These are phyloP conservation scores for Nidularia sp. DNA, from an alignment of 768 basidiomycete genomes.

Conservation along the genomic window DNA sequence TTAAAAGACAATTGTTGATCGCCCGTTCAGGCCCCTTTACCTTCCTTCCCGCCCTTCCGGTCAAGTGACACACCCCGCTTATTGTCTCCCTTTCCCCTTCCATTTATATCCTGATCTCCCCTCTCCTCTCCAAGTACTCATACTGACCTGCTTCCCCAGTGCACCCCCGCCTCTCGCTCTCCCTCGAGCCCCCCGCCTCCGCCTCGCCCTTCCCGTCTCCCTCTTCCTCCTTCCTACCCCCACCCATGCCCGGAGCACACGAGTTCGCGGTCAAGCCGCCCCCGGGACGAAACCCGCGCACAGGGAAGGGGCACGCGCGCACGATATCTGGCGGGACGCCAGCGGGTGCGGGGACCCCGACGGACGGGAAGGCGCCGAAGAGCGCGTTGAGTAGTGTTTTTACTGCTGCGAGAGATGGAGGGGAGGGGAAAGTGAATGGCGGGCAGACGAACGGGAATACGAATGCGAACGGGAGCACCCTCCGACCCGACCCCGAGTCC, in stretches of 20 bases:
- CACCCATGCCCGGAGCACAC: constrained; percentile 61
- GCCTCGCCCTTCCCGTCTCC: constrained; percentile 57
- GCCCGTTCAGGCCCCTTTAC: neutral
- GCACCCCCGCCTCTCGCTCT: constrained; percentile 24
- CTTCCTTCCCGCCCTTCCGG: neutral
- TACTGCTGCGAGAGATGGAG: too few species aligned
- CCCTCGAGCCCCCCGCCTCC: constrained; percentile 37
- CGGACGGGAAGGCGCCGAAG: too few species aligned
- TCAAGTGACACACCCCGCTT: neutral
- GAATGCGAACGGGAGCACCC: neutral
- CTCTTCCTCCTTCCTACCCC: constrained; percentile 63
- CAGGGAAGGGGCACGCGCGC: too few species aligned
- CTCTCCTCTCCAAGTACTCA: too few species aligned
- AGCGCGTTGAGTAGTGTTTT: too few species aligned
- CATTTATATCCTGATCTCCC: neutral
- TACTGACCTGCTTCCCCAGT: too few species aligned
- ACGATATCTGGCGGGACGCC: too few species aligned
- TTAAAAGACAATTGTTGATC: too few species aligned
- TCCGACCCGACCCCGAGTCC: neutral
- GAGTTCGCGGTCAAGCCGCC: constrained; percentile 58
- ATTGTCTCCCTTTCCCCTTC: neutral
- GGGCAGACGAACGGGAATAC: neutral
- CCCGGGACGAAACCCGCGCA: constrained; percentile 6
- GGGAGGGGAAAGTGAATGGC: constrained; percentile 3
- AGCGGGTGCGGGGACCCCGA: too few species aligned